Evolutionary conservation across 2,329 filamentous ascomycete genomes (phyloP).

Genomic region (Xylariaceae sp.): DNA sequence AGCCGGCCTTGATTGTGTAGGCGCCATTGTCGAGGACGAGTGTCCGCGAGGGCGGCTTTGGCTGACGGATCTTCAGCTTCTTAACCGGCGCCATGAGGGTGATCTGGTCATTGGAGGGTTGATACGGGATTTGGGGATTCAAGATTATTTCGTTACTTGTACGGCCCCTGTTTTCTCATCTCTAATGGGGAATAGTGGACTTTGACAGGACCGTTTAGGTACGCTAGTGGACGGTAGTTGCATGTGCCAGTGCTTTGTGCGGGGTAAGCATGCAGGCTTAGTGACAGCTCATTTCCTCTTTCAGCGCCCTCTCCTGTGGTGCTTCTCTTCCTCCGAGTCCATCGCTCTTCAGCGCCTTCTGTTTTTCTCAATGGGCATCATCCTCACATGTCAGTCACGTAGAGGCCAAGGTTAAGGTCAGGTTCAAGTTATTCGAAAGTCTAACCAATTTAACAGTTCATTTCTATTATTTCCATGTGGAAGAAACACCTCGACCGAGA

Average conservation of each 20-base stretch:
- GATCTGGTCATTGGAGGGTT: neutral
- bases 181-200: too few species aligned
- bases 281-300: neutral
- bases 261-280: too few species aligned
- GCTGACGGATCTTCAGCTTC: conserved; percentile 48
- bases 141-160: too few species aligned
- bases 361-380: too few species aligned
- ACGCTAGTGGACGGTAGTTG: too few species aligned
- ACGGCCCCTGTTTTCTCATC: too few species aligned
- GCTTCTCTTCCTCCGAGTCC: neutral
- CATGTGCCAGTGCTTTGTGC: too few species aligned
- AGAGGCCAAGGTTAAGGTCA: neutral
- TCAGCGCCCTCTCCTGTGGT: neutral
- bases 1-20: conserved; percentile 85
- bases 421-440: neutral
- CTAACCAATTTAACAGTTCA: too few species aligned
- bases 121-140: neutral
- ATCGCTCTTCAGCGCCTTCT: neutral
- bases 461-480: too few species aligned
- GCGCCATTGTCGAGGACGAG: conserved; percentile 93
- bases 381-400: too few species aligned
- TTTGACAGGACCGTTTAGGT: too few species aligned
- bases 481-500: too few species aligned
- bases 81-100: conserved; percentile 27
- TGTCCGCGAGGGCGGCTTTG: conserved; percentile 56